phyloP scores from a whole-genome alignment of 495 filamentous ascomycete species.

The Penicillium bovifimosum region DNA sequence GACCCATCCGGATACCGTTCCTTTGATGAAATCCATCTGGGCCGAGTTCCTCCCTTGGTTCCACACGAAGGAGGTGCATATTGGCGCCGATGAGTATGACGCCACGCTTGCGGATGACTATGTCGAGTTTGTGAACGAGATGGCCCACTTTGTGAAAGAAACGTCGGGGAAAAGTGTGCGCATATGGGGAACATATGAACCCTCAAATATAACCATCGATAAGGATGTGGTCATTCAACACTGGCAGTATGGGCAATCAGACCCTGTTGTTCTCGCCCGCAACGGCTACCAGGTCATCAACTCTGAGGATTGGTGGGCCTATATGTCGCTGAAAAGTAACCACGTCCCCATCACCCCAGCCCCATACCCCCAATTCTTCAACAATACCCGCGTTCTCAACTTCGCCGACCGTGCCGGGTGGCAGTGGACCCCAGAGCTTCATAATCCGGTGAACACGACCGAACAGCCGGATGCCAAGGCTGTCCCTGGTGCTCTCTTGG shows the following conservation, averaged over 20 bases:
- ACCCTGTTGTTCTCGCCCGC: slow-evolving; percentile 38
- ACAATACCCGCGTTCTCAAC: slow-evolving; percentile 42
- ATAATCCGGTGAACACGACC: slow-evolving; percentile 42
- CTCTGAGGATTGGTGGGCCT: slow-evolving; percentile 54
- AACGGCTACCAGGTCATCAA: slow-evolving; percentile 46
- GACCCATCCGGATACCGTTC: slow-evolving; percentile 49
- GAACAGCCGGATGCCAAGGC: slow-evolving; percentile 25
- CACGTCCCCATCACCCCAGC: slow-evolving; percentile 50
- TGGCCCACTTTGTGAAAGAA: slow-evolving; percentile 39
- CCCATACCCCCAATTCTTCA: slow-evolving; percentile 50
- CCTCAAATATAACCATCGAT: slow-evolving; percentile 35
- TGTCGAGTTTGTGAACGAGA: slow-evolving; percentile 49
- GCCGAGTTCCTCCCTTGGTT: slow-evolving; percentile 53
- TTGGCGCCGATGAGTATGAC: slow-evolving; percentile 55
- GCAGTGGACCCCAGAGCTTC: slow-evolving; percentile 48
- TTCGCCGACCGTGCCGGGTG: slow-evolving; percentile 37
- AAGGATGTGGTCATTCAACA: slow-evolving; percentile 47
- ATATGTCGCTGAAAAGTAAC: slow-evolving; percentile 51
- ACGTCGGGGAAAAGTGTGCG: slow-evolving; percentile 42
- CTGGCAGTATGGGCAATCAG: slow-evolving; percentile 54
- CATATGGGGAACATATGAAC: slow-evolving; percentile 52
- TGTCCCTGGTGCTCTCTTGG: slow-evolving; percentile 47
- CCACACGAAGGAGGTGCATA: slow-evolving; percentile 50
- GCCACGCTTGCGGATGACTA: slow-evolving; percentile 46
- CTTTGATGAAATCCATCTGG: slow-evolving; percentile 50